Evolutionary conservation across 305 asterid genomes (phyloP).

Genomic region (Solanum hybrid): DNA sequence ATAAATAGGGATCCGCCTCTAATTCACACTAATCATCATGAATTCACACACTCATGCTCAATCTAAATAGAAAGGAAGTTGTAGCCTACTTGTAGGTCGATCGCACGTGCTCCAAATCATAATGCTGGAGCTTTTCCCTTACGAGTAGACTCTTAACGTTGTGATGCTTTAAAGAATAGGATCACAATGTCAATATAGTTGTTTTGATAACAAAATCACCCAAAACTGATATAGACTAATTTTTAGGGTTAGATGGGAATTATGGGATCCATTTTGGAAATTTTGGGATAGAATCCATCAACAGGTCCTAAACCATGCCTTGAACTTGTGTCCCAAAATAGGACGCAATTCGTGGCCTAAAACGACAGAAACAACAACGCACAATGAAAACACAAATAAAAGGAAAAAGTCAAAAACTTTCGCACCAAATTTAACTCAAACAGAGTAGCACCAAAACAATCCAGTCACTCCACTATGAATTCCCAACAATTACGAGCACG

Average conservation of each 20-base stretch:
- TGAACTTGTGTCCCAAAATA: no score
- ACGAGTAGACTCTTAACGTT: background rate
- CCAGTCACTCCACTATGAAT: no score
- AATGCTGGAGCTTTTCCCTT: background rate
- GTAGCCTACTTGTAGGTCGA: background rate
- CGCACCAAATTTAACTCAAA: no score
- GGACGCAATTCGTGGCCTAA: no score
- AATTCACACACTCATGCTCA: background rate
- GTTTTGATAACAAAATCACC: background rate
- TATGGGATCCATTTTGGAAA: background rate
- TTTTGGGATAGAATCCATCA: background rate
- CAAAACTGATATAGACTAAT: background rate
- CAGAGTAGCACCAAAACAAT: no score
- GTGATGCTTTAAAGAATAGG: background rate
- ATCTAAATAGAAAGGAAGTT: background rate
- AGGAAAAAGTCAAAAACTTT: no score
- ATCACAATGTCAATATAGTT: background rate
- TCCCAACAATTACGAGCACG: no score
- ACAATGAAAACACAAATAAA: no score
- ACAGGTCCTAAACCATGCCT: no score
- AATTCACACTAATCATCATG: background rate
- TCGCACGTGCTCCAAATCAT: background rate
- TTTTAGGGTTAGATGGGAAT: background rate
- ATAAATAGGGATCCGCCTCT: background rate
- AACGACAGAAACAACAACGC: no score